Conservation (phyloP, 2,329 filamentous ascomycete genomes). For the Coniella lustricola region DNA sequence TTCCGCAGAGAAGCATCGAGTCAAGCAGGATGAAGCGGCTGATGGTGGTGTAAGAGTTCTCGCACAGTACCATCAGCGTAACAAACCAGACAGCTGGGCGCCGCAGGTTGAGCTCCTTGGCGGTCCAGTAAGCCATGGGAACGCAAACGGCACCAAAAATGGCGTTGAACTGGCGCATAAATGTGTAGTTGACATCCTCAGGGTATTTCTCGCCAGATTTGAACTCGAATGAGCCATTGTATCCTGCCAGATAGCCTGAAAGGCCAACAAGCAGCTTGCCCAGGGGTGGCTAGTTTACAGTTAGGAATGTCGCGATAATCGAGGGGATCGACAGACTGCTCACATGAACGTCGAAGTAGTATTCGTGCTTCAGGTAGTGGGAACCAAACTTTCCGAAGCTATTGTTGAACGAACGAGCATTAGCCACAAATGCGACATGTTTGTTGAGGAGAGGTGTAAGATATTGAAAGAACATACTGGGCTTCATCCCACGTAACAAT, state of each 20-base stretch:
- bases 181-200: constrained; percentile 88
- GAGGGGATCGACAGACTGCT: constrained; percentile 5
- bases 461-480: constrained; percentile 41
- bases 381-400: constrained; percentile 97
- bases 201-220: constrained; percentile 97
- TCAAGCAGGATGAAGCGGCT: constrained; percentile 97
- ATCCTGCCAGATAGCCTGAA: constrained; percentile 91
- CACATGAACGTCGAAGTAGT: constrained; percentile 78
- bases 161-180: constrained; percentile 97
- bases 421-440: constrained; percentile 19
- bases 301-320: constrained; percentile 14
- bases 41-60: constrained; percentile 99
- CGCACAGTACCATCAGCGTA: constrained; percentile 93
- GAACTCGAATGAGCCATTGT: constrained; percentile 99
- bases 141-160: constrained; percentile 89
- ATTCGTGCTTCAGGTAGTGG: constrained; percentile 97
- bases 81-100: constrained; percentile 89
- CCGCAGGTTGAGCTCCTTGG: constrained; percentile 80
- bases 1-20: constrained; percentile 97
- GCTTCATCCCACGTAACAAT: constrained; percentile 64
- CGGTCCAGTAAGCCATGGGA: constrained; percentile 91
- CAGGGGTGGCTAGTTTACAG: constrained; percentile 63
- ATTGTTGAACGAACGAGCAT: constrained; percentile 19
- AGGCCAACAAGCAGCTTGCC: constrained; percentile 98
- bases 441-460: neutral